phyloP scores from a whole-genome alignment of 352 stramenopile genomes.

The Pythium rhizo-oryzae region DNA sequence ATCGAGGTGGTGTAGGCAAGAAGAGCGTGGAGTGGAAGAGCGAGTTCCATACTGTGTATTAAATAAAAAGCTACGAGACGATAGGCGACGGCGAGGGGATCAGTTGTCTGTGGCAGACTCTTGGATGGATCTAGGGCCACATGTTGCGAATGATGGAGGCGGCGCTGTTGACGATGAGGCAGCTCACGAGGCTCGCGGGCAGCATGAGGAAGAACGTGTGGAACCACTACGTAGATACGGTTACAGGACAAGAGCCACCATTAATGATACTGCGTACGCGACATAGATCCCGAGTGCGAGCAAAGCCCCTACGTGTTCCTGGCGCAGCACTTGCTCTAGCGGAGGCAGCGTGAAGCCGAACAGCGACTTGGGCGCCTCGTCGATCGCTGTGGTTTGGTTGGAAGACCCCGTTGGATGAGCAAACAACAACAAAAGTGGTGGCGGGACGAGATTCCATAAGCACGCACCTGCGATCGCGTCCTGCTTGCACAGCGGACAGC shows the following conservation, averaged over 20 bases:
- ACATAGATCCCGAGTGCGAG: conserved; percentile 27
- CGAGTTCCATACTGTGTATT: too few relatives aligned
- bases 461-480: conserved; percentile 69
- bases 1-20: conserved; percentile 14
- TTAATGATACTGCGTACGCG: conserved; percentile 13
- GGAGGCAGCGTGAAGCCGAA: conserved; percentile 63
- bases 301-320: conserved; percentile 60
- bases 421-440: too few relatives aligned
- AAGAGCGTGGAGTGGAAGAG: not conserved
- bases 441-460: not conserved
- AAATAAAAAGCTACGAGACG: conserved; percentile 11
- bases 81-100: not conserved
- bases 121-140: conserved; percentile 48
- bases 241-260: conserved; percentile 12
- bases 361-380: conserved; percentile 54
- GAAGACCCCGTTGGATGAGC: too few relatives aligned
- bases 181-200: conserved; percentile 79
- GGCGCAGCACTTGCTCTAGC: conserved; percentile 72
- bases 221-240: conserved; percentile 48
- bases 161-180: conserved; percentile 74
- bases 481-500: conserved; percentile 86
- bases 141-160: conserved; percentile 75
- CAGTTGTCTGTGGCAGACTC: not conserved
- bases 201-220: conserved; percentile 85
- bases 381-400: conserved; percentile 31